Base-by-base conservation (phyloP, 768 basidiomycete genomes). In the Lentinula lateritia region DNA sequence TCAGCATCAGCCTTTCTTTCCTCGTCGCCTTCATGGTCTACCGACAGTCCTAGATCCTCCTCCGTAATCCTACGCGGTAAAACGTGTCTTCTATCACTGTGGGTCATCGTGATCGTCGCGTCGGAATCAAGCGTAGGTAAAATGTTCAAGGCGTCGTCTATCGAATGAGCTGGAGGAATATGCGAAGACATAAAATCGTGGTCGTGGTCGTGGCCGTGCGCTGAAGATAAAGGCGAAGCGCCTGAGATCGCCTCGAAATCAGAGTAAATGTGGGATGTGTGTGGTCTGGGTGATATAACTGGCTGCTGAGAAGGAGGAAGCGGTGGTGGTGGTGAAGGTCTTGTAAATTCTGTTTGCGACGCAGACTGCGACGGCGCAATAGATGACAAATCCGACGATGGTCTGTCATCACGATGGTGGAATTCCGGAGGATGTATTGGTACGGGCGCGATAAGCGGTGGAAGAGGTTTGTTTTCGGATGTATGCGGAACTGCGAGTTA, bases 351-450 rank as follows among this genome's bases (percentile, higher is more conserved):
- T 54, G 80, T 76, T 71, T 91, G 87, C 16, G 89, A 90, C 2
- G 87, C 87, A 2, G 88, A 89, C 64, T 90, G 89, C 6, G 89
- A 90, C n/a, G 88, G 89, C 0, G 84, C 82, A 63, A 90, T 74
- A 1, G 88, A 89, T n/a, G 83, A 85, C 13, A 81, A 69, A 69
- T 86, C 84, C 58, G 85, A 84, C 4, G 75, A 73, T 7, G 71
- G 72, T 6, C 69, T 68, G 60, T 72, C 46, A 28, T 28, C 28
- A 28, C 28, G 28, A 28, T 28, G 28, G 61, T 65, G 18, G 23
- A 38, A 52, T 15, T 38, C 42, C 28, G 61, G 15, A 10, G 56
- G 42, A 18, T 58, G 56, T 20, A 58, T 42, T 28, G 56, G 56
- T 7, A 58, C 45, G 15, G 56, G 56, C 13, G 56, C 39, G 34